phyloP scores from a whole-genome alignment of 768 basidiomycete genomes.

The Mycena epipterygia region DNA sequence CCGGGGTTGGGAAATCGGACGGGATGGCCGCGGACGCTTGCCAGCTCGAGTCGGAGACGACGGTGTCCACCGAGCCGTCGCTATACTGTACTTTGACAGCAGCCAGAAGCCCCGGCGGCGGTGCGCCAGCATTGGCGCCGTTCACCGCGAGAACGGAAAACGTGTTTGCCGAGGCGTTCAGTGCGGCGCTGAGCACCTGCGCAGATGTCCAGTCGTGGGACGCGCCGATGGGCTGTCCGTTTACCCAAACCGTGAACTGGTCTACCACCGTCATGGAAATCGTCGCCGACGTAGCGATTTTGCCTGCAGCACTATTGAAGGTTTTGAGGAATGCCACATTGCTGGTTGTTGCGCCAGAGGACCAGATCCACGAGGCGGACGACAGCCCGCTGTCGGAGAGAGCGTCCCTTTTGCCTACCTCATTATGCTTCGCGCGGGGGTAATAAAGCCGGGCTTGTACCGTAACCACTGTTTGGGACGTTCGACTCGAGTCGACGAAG shows the following conservation, averaged over 20 bases:
- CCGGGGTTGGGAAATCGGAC: conserved; percentile 13
- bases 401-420: not conserved
- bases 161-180: conserved; percentile 17
- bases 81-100: conserved; percentile 7
- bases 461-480: not conserved
- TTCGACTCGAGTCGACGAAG: not conserved
- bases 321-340: conserved; percentile 22
- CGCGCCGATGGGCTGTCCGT: conserved; percentile 25
- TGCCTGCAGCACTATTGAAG: conserved; percentile 1
- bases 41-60: conserved; percentile 28
- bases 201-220: conserved; percentile 22
- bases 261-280: conserved; percentile 26
- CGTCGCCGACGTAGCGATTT: conserved; percentile 2
- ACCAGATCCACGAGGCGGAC: conserved; percentile 35
- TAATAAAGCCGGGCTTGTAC: not conserved
- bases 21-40: conserved; percentile 18
- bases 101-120: conserved; percentile 20
- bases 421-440: not conserved
- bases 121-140: not conserved
- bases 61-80: not conserved
- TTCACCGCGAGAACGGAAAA: conserved; percentile 23
- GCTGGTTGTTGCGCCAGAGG: not conserved
- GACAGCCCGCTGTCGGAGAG: not conserved
- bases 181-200: conserved; percentile 12
- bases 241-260: conserved; percentile 24